These are phyloP conservation scores for Raddia guianensis DNA, from an alignment of 176 grass and related monocot species.

Conservation along the genomic window DNA sequence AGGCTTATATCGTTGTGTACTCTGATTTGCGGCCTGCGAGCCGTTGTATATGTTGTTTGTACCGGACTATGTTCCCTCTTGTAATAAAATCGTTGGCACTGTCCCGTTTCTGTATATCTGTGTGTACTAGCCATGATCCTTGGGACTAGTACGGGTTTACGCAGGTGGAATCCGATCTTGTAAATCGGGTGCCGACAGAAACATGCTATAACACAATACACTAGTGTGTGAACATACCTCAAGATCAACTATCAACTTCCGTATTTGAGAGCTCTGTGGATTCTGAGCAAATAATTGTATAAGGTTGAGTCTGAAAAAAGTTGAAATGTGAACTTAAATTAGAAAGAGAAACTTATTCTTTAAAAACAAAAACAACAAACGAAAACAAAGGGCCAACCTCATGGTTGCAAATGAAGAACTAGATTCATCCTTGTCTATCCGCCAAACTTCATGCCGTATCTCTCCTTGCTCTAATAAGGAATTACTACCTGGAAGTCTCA, in stretches of 20 bases:
- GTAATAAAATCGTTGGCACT: too few relatives aligned
- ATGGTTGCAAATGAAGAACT: slow-evolving; percentile 86
- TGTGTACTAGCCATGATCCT: too few relatives aligned
- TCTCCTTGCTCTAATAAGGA: slow-evolving; percentile 59
- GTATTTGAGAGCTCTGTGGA: slow-evolving; percentile 56
- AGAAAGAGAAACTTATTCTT: slow-evolving; percentile 28
- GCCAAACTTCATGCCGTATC: slow-evolving; percentile 69
- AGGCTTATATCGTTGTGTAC: too few relatives aligned
- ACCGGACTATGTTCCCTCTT: too few relatives aligned
- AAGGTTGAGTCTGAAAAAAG: slow-evolving; percentile 69
- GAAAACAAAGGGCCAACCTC: slow-evolving; percentile 60
- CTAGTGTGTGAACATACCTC: slow-evolving; percentile 52
- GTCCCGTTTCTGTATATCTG: too few relatives aligned
- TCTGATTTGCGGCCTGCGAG: too few relatives aligned
- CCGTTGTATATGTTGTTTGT: too few relatives aligned
- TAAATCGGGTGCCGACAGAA: too few relatives aligned
- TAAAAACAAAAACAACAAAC: slow-evolving; percentile 18
- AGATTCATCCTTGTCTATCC: slow-evolving; percentile 86
- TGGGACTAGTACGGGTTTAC: too few relatives aligned
- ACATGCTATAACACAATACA: slow-evolving; percentile 21
- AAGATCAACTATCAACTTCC: slow-evolving; percentile 86
- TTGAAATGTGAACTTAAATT: slow-evolving; percentile 34
- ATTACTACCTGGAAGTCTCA: slow-evolving; percentile 74
- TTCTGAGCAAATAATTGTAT: slow-evolving; percentile 79
- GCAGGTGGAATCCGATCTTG: too few relatives aligned